Evolutionary conservation across 1,284 basidiomycete species (phyloP).

Genomic region (Albatrellus sp.): DNA sequence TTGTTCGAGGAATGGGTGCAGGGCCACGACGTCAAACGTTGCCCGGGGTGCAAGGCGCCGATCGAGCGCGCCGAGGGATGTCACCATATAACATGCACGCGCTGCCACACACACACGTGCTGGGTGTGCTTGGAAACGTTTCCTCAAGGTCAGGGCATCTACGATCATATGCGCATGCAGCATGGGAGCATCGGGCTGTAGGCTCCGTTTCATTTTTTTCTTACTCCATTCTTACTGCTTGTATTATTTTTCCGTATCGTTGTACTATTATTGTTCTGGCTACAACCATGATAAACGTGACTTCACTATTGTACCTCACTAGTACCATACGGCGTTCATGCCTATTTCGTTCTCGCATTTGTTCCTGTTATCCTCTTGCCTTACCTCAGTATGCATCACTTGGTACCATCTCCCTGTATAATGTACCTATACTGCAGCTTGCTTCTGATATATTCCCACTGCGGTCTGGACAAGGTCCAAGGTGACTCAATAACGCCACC

Average conservation of each 20-base stretch:
- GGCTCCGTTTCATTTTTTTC: slow-evolving; percentile 7
- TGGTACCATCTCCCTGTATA: no score
- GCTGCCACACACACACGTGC: slow-evolving; percentile 62
- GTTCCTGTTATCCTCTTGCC: no score
- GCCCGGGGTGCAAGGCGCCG: slow-evolving; percentile 50
- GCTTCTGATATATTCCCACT: no score
- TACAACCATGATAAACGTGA: no score
- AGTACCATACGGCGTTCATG: no score
- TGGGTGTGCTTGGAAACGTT: slow-evolving; percentile 66
- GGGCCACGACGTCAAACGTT: slow-evolving; percentile 51
- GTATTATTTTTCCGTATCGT: neutral
- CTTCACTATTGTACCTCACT: no score
- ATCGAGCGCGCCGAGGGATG: slow-evolving; percentile 65
- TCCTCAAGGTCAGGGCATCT: slow-evolving; percentile 41
- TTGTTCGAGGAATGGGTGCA: slow-evolving; percentile 46
- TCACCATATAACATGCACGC: slow-evolving; percentile 63
- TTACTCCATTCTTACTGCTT: neutral
- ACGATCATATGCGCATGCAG: slow-evolving; percentile 38
- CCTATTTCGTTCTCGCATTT: no score
- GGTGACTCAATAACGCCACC: no score
- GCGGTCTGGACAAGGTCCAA: no score
- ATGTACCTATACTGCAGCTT: no score
- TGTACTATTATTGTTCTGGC: neutral
- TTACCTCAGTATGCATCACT: no score
- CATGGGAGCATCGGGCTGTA: slow-evolving; percentile 34